Conservation (phyloP, 2,329 filamentous ascomycete species). For the Xylariaceae sp. region DNA sequence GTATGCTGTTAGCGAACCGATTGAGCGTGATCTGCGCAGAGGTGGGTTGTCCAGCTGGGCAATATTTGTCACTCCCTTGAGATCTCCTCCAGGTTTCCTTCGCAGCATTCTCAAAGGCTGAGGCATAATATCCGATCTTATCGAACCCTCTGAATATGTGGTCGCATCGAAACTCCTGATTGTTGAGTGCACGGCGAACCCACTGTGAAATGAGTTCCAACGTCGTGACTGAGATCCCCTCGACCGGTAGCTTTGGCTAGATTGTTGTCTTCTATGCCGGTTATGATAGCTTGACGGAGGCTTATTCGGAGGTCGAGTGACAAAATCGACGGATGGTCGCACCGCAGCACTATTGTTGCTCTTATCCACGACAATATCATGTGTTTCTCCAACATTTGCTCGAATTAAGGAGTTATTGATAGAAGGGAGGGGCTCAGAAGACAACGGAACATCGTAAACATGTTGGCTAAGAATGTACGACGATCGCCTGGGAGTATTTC, state of each 20-base stretch:
- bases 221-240: constrained; percentile 50
- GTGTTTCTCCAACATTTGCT: constrained; percentile 23
- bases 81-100: constrained; percentile 69
- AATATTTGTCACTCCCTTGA: constrained; percentile 64
- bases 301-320: constrained; percentile 30
- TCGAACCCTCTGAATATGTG: constrained; percentile 50
- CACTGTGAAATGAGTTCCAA: constrained; percentile 59
- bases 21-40: constrained; percentile 52
- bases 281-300: constrained; percentile 32
- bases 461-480: constrained; percentile 53
- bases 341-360: constrained; percentile 32
- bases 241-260: constrained; percentile 47
- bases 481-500: constrained; percentile 48
- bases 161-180: constrained; percentile 60
- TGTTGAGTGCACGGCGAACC: constrained; percentile 46
- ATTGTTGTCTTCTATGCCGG: constrained; percentile 44
- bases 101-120: constrained; percentile 61
- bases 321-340: constrained; percentile 26
- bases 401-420: constrained; percentile 40
- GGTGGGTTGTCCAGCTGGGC: constrained; percentile 53
- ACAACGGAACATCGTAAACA: constrained; percentile 33
- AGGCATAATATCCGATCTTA: constrained; percentile 44
- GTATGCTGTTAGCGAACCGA: constrained; percentile 57
- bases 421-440: constrained; percentile 41
- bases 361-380: constrained; percentile 30